These are phyloP conservation scores for Mucor piriformis DNA, from an alignment of 371 early-diverging fungal genomes.

Conservation along the genomic window DNA sequence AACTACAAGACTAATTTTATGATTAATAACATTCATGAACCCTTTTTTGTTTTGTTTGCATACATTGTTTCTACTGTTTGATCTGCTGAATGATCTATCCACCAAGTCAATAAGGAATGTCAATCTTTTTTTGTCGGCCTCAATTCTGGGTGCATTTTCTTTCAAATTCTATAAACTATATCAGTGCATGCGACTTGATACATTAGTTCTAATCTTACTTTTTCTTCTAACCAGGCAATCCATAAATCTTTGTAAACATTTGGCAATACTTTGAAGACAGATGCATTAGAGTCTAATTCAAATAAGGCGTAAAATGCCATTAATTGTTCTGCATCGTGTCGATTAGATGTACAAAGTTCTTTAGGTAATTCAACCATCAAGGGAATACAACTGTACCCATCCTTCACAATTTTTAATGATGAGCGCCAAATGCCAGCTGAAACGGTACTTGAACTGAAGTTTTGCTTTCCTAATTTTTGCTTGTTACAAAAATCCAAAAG, in stretches of 20 bases:
- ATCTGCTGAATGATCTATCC: conserved; percentile 16
- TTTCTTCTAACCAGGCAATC: conserved; percentile 56
- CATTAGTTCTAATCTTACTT: too few relatives aligned
- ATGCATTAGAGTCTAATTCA: conserved; percentile 47
- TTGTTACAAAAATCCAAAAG: conserved; percentile 36
- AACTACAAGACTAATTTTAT: background rate
- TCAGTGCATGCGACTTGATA: too few relatives aligned
- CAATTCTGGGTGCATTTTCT: conserved; percentile 26
- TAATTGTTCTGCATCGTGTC: conserved; percentile 61
- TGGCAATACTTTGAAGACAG: conserved; percentile 62
- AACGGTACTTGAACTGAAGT: conserved; percentile 9
- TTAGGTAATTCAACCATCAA: conserved; percentile 22
- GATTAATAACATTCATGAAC: background rate
- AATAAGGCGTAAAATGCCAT: conserved; percentile 61
- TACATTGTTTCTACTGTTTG: conserved; percentile 13
- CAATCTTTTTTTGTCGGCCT: conserved; percentile 34
- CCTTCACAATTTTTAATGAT: conserved; percentile 15
- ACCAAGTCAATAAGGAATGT: conserved; percentile 29
- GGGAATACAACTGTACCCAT: background rate
- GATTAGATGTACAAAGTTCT: conserved; percentile 2
- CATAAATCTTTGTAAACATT: conserved; percentile 69
- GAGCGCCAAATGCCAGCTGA: conserved; percentile 31
- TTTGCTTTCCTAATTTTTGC: conserved; percentile 17
- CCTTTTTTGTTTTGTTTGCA: background rate
- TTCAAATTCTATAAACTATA: conserved; percentile 20